Percentiles rank a stretch among this genome's conserved stretches.
Evolutionary conservation across 768 basidiomycete species (phyloP).

Genomic region (Candolleomyces eurysporus): DNA sequence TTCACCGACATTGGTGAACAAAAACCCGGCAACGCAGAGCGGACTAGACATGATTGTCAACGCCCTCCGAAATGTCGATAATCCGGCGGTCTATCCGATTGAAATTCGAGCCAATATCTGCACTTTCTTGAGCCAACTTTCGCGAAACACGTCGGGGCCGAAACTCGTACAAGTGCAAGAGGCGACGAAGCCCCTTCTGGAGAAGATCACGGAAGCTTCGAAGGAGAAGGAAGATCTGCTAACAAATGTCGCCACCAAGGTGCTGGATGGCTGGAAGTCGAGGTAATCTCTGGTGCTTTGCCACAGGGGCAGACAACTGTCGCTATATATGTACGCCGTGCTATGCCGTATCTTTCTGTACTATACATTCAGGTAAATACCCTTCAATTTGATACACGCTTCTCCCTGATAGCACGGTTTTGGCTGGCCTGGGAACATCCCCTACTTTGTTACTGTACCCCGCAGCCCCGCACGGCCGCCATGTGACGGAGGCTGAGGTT

Average conservation of each 20-base stretch:
- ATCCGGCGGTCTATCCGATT: constrained; percentile 57
- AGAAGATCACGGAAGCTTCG: constrained; percentile 43
- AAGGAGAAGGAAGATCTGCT: constrained; percentile 42
- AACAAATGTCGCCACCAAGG: constrained; percentile 34
- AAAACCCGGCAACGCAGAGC: constrained; percentile 39
- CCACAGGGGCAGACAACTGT: too few species aligned
- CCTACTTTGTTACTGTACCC: too few species aligned
- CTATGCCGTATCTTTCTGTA: too few species aligned
- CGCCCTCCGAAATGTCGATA: constrained; percentile 58
- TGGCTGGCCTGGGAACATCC: too few species aligned
- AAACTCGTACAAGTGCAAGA: constrained; percentile 52
- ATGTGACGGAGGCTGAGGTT: too few species aligned
- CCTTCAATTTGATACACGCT: too few species aligned
- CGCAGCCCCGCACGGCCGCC: too few species aligned
- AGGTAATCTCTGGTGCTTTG: not conserved
- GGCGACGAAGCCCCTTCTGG: constrained; percentile 46
- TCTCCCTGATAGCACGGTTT: too few species aligned
- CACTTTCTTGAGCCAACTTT: constrained; percentile 65
- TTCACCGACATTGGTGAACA: constrained; percentile 27
- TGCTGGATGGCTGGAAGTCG: constrained; percentile 35
- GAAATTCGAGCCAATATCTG: constrained; percentile 80
- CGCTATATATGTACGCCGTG: too few species aligned
- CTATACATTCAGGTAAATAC: too few species aligned
- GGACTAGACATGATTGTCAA: constrained; percentile 68
- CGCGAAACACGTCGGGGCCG: constrained; percentile 48